Conservation (phyloP, 2,329 filamentous ascomycete genomes). For the Trichoderma sp. region DNA sequence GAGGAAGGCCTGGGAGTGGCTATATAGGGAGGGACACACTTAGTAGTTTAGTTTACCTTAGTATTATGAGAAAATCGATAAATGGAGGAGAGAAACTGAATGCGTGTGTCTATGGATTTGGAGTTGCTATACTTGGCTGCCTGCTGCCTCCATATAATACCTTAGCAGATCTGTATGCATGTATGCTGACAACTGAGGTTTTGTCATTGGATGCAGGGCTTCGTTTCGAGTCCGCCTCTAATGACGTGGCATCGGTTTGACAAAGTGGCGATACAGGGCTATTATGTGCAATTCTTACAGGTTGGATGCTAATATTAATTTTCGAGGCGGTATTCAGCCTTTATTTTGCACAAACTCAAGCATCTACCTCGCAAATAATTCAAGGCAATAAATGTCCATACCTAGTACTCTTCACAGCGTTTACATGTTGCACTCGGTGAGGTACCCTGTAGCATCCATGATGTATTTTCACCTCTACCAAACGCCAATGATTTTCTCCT, state of each 20-base stretch:
- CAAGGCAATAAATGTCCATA: background rate
- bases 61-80: background rate
- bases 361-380: background rate
- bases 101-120: background rate
- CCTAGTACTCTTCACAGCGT: background rate
- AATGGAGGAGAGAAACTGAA: background rate
- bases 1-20: background rate
- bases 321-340: background rate
- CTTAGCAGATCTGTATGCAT: background rate
- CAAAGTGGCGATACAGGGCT: background rate
- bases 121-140: background rate
- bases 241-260: constrained; percentile 1
- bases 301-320: background rate
- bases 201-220: background rate
- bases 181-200: background rate
- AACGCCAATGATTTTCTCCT: background rate
- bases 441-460: background rate
- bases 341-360: background rate
- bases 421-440: background rate
- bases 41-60: background rate
- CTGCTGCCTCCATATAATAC: background rate
- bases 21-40: background rate
- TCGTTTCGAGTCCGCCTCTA: background rate
- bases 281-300: background rate
- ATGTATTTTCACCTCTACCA: background rate